phyloP scores from a whole-genome alignment of 139 green algal genomes.

The Picochlorum sp. region DNA sequence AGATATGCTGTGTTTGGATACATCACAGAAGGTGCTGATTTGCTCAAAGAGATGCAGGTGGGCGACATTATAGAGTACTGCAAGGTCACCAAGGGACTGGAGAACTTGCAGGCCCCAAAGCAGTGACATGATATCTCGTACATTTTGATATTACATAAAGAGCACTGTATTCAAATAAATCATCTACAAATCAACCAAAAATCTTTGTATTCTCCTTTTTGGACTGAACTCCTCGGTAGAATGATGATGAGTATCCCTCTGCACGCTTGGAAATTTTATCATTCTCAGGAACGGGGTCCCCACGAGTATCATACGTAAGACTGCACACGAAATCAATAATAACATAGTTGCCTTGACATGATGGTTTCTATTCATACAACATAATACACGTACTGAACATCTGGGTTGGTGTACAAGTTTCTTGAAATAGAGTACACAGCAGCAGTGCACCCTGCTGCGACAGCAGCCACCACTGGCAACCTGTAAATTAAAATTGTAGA shows the following conservation, averaged over 20 bases:
- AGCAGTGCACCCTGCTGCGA: constrained; percentile 1
- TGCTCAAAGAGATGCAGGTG: constrained; percentile 40
- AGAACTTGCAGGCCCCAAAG: constrained; percentile 51
- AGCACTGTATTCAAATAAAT: too few species aligned
- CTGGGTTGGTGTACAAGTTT: constrained; percentile 14
- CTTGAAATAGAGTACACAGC: constrained; percentile 7
- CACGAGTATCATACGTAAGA: constrained; percentile 10
- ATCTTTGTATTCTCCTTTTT: constrained; percentile 5
- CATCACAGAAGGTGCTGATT: constrained; percentile 53
- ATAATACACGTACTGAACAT: constrained; percentile 12
- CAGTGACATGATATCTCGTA: too few species aligned
- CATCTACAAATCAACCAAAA: constrained; percentile 3
- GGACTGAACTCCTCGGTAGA: constrained; percentile 12
- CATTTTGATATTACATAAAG: too few species aligned
- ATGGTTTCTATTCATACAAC: too few species aligned
- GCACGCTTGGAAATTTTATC: constrained; percentile 3
- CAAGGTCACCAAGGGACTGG: constrained; percentile 61
- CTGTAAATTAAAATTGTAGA: constrained; percentile 9
- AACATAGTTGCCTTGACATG: neutral
- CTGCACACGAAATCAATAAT: neutral
- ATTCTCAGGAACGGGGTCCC: constrained; percentile 8
- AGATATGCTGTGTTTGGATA: constrained; percentile 97
- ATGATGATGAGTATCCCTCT: constrained; percentile 10
- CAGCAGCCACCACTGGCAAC: constrained; percentile 8
- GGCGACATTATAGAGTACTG: constrained; percentile 79